Base-by-base conservation (phyloP, 768 basidiomycete species). In the Agrocybe chaxingu region DNA sequence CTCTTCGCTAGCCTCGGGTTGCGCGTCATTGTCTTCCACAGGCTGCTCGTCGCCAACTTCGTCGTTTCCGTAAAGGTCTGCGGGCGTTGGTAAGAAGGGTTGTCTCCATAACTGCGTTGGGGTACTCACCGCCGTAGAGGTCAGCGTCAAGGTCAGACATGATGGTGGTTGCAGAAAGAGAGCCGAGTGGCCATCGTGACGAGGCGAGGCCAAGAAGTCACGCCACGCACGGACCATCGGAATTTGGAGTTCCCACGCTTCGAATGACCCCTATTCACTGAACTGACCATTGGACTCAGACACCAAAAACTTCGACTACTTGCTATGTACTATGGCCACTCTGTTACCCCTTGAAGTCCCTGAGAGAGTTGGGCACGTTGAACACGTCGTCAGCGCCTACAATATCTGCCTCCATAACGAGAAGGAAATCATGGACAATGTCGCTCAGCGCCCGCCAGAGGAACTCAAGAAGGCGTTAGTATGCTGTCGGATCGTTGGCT, bases 111-210 rank as follows among this genome's bases (percentile, higher is more conserved):
- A 38, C 5, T 41, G 42, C 7, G 9, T 29, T 6, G 8, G 19
- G 12, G 9, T n/a, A 62, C 83, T 50, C 64, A 89, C 92, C 92
- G 62, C 90, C 89, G 62, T 94, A 94, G 47, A 93, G 79, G 67
- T 93, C 92, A 70, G 88, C 88, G 67, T 92, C 89, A 67, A 89
- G 85, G 72, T 89, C 88, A 55, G 85, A 83, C 87, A 87, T 87
- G 60, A 65, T 69, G 52, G 65, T 67, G 65, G 71, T 67, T 56
- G 47, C 55, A 65, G 60, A 56, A 57, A 65, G 60, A 66, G 63
- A 42, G 24, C 5, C 24, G 24, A 24, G 24, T 24, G 24, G 24
- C 24, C 24, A 24, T 24, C 5, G 24, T 24, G 24, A 24, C 24
- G 24, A 24, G 24, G 24, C 24, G 24, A 24, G 24, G 24, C 24